Conservation (phyloP, 106 monocot genomes). For the Chionographis japonica region DNA sequence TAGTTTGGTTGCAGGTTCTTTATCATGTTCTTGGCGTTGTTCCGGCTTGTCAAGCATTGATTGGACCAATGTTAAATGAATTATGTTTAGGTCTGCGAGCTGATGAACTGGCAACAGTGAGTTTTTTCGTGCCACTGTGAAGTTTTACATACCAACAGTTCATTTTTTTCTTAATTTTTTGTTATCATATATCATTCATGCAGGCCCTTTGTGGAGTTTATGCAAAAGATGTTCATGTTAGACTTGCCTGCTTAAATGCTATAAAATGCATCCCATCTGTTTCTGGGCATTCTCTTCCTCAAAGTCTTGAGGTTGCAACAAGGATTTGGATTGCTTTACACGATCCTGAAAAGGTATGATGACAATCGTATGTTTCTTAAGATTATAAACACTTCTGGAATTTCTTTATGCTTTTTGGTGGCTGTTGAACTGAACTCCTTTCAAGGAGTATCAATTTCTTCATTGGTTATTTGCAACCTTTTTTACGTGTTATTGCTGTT, state of each 20-base stretch:
- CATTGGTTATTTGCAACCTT: too few species aligned
- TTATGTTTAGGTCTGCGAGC: slow-evolving; percentile 76
- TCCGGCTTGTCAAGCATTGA: slow-evolving; percentile 57
- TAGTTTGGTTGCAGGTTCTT: slow-evolving; percentile 51
- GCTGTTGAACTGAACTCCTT: too few species aligned
- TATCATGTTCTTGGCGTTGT: slow-evolving; percentile 87
- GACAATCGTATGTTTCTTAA: background rate
- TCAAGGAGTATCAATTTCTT: too few species aligned
- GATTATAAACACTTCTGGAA: background rate
- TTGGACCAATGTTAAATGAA: slow-evolving; percentile 90
- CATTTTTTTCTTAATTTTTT: background rate
- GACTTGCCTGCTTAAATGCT: slow-evolving; percentile 91
- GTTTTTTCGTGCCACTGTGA: slow-evolving; percentile 4
- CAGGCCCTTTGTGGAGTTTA: slow-evolving; percentile 93
- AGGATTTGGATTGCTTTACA: slow-evolving; percentile 92
- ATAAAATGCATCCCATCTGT: slow-evolving; percentile 82
- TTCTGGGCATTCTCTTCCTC: slow-evolving; percentile 56
- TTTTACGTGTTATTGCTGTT: too few species aligned
- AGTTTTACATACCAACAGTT: background rate
- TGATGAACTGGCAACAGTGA: slow-evolving; percentile 58
- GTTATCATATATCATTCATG: slow-evolving; percentile 7
- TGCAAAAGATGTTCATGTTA: slow-evolving; percentile 87
- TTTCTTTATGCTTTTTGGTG: background rate
- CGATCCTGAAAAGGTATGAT: slow-evolving; percentile 82
- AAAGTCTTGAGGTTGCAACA: slow-evolving; percentile 57